Percentiles rank a stretch among this genome's conserved stretches.
Conservation (phyloP, 306 rosid genomes). For the Lotus japonicus region DNA sequence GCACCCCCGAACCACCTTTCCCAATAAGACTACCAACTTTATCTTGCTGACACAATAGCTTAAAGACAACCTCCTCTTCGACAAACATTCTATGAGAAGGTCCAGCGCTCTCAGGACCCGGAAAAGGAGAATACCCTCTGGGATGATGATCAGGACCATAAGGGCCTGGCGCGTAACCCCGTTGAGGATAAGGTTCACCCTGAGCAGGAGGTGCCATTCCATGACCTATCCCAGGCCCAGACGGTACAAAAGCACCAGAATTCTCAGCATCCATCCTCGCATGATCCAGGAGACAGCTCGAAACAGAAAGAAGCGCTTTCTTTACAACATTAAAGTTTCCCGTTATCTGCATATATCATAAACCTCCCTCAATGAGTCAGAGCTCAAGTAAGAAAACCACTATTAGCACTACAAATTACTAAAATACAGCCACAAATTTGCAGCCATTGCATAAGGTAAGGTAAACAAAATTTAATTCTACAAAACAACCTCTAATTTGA, state of each 20-base stretch:
- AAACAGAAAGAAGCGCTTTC: conserved; percentile 69
- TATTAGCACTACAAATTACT: too few relatives aligned
- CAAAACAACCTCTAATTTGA: too few relatives aligned
- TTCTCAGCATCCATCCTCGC: conserved; percentile 35
- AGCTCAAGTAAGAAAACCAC: background rate
- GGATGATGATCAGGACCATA: conserved; percentile 48
- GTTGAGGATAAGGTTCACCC: conserved; percentile 41
- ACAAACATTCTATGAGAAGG: conserved; percentile 46
- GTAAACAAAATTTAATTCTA: too few relatives aligned
- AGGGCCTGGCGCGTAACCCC: conserved; percentile 36
- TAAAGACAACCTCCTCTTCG: conserved; percentile 84
- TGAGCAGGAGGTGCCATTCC: conserved; percentile 33
- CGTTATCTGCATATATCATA: conserved; percentile 50
- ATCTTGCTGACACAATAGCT: conserved; percentile 69
- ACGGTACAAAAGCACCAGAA: conserved; percentile 40
- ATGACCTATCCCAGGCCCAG: conserved; percentile 30
- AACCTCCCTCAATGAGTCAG: background rate
- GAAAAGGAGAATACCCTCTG: conserved; percentile 49
- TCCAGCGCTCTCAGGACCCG: conserved; percentile 50
- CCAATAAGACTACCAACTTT: conserved; percentile 91
- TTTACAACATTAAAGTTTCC: conserved; percentile 58
- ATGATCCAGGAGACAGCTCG: conserved; percentile 58
- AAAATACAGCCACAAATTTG: too few relatives aligned
- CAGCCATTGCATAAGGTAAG: too few relatives aligned
- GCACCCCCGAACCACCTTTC: conserved; percentile 79